phyloP scores from a whole-genome alignment of 495 filamentous ascomycete species.

The Podospora didyma region DNA sequence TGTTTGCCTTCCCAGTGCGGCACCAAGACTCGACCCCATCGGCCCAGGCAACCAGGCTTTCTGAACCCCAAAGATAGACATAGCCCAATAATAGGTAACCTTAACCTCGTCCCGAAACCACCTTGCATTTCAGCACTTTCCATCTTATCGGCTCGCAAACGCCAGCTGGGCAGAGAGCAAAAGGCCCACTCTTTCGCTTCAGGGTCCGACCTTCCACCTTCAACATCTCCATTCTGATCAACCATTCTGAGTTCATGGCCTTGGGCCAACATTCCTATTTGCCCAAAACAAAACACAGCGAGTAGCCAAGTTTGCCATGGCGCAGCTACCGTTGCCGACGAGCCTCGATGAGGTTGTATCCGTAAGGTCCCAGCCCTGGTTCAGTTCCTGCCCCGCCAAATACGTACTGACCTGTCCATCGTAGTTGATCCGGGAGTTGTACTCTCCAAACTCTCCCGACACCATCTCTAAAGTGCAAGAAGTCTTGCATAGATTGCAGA shows the following conservation, averaged over 20 bases:
- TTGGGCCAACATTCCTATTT: not conserved
- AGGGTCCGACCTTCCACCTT: not conserved
- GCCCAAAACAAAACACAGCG: not conserved
- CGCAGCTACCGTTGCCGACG: constrained; percentile 27
- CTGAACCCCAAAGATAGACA: too few species aligned
- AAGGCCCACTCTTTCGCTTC: too few species aligned
- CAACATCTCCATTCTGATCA: too few species aligned
- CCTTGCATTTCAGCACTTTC: too few species aligned
- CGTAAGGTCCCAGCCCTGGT: constrained; percentile 19
- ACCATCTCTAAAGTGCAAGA: constrained; percentile 67
- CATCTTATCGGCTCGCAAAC: too few species aligned
- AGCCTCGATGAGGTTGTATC: constrained; percentile 39
- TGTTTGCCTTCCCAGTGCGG: too few species aligned
- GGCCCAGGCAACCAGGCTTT: too few species aligned
- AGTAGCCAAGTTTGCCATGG: constrained; percentile 15
- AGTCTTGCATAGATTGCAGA: constrained; percentile 71
- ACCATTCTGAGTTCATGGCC: too few species aligned
- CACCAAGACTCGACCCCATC: too few species aligned
- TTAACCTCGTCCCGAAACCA: too few species aligned
- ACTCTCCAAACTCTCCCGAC: constrained; percentile 60
- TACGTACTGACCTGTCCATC: not conserved
- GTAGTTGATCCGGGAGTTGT: constrained; percentile 63
- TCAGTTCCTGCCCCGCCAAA: not conserved
- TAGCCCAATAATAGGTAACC: too few species aligned
- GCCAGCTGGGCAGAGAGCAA: too few species aligned